These are phyloP conservation scores for Podospora pseudoanserina DNA, from an alignment of 495 filamentous ascomycete genomes.

Conservation along the genomic window DNA sequence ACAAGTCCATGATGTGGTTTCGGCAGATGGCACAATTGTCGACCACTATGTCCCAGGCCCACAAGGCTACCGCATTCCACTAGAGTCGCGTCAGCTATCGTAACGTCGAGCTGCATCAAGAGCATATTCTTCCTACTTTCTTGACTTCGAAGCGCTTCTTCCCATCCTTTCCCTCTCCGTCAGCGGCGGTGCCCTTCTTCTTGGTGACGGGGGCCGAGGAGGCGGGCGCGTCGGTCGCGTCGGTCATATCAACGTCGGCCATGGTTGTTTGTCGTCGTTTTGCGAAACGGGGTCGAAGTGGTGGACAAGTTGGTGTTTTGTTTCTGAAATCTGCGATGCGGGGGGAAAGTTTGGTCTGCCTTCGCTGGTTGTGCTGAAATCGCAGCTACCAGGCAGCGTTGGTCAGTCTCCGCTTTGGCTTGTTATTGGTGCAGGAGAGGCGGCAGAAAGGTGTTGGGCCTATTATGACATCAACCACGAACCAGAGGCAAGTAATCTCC, in stretches of 20 bases:
- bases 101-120: background rate
- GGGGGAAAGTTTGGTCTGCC: background rate
- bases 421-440: background rate
- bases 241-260: slow-evolving; percentile 97
- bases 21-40: slow-evolving; percentile 99
- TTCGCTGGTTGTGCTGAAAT: background rate
- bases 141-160: slow-evolving; percentile 98
- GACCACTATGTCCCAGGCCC: slow-evolving; percentile 99
- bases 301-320: background rate
- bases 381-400: slow-evolving; percentile 5
- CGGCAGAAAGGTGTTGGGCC: background rate
- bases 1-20: slow-evolving; percentile 99
- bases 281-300: background rate
- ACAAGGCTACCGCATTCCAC: slow-evolving; percentile 99
- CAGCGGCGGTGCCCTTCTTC: slow-evolving; percentile 51
- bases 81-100: slow-evolving; percentile 37
- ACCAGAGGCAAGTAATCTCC: background rate
- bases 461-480: slow-evolving; percentile 8
- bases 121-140: slow-evolving; percentile 60
- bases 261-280: slow-evolving; percentile 46
- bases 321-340: background rate
- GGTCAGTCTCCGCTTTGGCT: slow-evolving; percentile 15
- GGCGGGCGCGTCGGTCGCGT: slow-evolving; percentile 64
- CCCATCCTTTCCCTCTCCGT: slow-evolving; percentile 59
- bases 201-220: slow-evolving; percentile 48